These are phyloP conservation scores for Rosa hybrid DNA, from an alignment of 331 rosid species.

Conservation along the genomic window DNA sequence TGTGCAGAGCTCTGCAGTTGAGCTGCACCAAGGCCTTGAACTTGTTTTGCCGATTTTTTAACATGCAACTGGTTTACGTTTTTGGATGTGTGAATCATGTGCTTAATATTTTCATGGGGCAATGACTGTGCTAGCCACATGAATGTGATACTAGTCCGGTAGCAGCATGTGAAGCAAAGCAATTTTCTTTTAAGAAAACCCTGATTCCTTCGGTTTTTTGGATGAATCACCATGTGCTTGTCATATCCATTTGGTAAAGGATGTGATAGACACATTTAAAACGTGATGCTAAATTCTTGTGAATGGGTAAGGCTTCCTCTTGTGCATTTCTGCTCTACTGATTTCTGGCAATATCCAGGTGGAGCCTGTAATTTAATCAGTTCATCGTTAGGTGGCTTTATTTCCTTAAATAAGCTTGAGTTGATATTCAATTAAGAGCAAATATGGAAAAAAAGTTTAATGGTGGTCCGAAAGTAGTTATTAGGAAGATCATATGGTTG, in stretches of 20 bases:
- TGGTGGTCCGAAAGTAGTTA: not conserved
- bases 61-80: not conserved
- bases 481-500: not conserved
- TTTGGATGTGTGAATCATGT: not conserved
- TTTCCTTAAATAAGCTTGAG: not conserved
- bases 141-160: not conserved
- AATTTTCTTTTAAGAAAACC: not conserved
- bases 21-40: not conserved
- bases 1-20: not conserved
- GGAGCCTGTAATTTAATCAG: not conserved
- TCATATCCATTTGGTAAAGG: conserved; percentile 1
- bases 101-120: not conserved
- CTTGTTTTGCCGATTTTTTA: not conserved
- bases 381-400: not conserved
- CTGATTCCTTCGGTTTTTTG: not conserved
- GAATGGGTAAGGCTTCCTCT: not conserved
- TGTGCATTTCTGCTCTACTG: not conserved
- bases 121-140: not conserved
- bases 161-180: not conserved
- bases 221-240: conserved; percentile 2
- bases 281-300: not conserved
- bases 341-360: conserved; percentile 4
- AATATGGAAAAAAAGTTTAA: not conserved
- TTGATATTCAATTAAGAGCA: not conserved
- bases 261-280: conserved; percentile 11